These are phyloP conservation scores for Cyberlindnera maritima DNA, from an alignment of 805 yeast species.

Conservation along the genomic window DNA sequence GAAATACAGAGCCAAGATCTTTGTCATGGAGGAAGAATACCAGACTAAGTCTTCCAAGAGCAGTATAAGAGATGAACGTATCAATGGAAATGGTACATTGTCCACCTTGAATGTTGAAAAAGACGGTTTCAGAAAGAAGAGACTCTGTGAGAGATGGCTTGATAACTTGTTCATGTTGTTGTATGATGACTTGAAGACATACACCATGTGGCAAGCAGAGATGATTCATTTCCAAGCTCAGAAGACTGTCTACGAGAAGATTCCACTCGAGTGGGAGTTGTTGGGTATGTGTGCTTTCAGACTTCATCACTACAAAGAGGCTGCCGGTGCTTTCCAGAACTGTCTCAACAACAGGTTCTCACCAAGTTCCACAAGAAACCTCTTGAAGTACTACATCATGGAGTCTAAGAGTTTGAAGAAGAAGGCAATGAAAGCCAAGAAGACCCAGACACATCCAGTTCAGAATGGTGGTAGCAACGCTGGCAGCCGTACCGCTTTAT, in stretches of 20 bases:
- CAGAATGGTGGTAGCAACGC: neutral
- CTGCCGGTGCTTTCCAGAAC: conserved; percentile 75
- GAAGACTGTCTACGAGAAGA: conserved; percentile 71
- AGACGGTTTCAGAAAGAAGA: conserved; percentile 55
- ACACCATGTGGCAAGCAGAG: conserved; percentile 93
- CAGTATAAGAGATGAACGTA: conserved; percentile 2
- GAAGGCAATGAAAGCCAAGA: conserved; percentile 18
- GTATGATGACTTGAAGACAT: conserved; percentile 73
- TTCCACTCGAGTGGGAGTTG: conserved; percentile 89
- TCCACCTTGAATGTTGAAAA: conserved; percentile 3
- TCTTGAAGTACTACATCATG: conserved; percentile 61
- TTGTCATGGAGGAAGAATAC: conserved; percentile 68
- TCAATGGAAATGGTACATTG: conserved; percentile 8
- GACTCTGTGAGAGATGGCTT: conserved; percentile 73
- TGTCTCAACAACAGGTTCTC: conserved; percentile 77
- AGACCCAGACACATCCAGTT: neutral
- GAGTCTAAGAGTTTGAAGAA: conserved; percentile 37
- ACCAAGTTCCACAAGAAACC: conserved; percentile 70
- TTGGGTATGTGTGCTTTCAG: conserved; percentile 84
- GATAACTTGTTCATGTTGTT: conserved; percentile 67
- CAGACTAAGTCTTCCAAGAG: conserved; percentile 32
- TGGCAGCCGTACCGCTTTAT: conserved; percentile 1
- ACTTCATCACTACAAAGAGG: conserved; percentile 83
- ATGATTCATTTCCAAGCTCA: conserved; percentile 85
- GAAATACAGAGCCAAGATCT: conserved; percentile 56